Evolutionary conservation across 2,329 filamentous ascomycete species (phyloP).

Genomic region (Apiospora sp.): DNA sequence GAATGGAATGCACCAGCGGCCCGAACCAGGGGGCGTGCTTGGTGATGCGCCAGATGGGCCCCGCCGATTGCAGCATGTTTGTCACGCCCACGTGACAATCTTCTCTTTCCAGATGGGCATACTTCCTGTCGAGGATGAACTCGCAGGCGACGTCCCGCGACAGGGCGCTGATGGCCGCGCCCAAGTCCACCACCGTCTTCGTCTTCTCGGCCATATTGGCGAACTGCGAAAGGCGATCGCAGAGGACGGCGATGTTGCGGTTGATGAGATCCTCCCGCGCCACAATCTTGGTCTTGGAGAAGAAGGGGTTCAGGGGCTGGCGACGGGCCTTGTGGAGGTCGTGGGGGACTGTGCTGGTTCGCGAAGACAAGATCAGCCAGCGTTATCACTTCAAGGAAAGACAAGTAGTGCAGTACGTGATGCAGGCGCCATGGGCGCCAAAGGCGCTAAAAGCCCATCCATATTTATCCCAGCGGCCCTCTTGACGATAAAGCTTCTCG

Average conservation of each 20-base stretch:
- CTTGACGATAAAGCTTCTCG: conserved; percentile 46
- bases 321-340: conserved; percentile 45
- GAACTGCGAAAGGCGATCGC: neutral
- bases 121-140: neutral
- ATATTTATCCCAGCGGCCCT: conserved; percentile 41
- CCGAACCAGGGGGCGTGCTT: neutral
- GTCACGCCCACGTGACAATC: neutral
- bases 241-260: conserved; percentile 30
- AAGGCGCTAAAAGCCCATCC: neutral
- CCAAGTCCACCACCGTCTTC: neutral
- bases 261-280: conserved; percentile 29
- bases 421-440: neutral
- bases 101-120: neutral
- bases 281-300: conserved; percentile 42
- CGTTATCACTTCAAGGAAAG: neutral
- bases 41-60: neutral
- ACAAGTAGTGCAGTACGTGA: neutral
- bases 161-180: neutral
- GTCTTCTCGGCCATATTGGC: neutral
- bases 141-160: neutral
- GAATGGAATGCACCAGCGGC: neutral
- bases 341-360: conserved; percentile 36
- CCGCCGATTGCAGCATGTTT: neutral
- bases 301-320: conserved; percentile 42
- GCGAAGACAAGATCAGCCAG: neutral